Percentiles rank a stretch among this genome's conserved stretches.
Evolutionary conservation across 148 eudicot genomes (phyloP).

Genomic region (Rhododendron vialii): DNA sequence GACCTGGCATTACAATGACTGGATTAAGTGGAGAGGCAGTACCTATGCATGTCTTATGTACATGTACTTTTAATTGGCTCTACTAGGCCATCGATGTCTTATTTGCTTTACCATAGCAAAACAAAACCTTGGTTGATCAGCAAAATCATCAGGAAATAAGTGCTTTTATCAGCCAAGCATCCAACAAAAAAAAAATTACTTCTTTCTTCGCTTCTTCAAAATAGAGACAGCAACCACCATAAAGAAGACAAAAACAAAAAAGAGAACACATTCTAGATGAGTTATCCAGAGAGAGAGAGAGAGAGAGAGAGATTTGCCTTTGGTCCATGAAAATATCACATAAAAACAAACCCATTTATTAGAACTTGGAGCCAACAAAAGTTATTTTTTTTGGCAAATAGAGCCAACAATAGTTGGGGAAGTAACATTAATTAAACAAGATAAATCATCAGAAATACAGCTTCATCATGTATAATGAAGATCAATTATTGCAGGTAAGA

Average conservation of each 20-base stretch:
- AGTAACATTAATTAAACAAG: background rate
- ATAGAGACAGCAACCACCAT: background rate
- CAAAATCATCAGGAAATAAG: background rate
- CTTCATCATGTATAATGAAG: background rate
- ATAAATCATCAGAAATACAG: background rate
- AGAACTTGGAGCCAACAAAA: background rate
- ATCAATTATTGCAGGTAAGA: background rate
- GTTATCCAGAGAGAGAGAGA: background rate
- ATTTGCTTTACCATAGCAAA: background rate
- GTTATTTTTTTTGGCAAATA: background rate
- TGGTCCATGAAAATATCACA: background rate
- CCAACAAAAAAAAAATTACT: background rate
- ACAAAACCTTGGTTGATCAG: background rate
- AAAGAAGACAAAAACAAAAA: background rate
- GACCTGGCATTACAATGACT: background rate
- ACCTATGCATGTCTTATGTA: background rate
- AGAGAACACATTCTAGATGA: background rate
- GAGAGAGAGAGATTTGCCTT: background rate
- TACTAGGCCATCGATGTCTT: background rate
- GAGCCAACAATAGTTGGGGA: background rate
- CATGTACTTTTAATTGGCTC: background rate
- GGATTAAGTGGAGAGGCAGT: background rate
- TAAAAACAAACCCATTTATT: background rate
- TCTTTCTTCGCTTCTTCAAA: background rate
- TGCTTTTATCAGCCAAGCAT: background rate